Conservation (phyloP, 768 basidiomycete species). For the Rhizopogon vulgaris region DNA sequence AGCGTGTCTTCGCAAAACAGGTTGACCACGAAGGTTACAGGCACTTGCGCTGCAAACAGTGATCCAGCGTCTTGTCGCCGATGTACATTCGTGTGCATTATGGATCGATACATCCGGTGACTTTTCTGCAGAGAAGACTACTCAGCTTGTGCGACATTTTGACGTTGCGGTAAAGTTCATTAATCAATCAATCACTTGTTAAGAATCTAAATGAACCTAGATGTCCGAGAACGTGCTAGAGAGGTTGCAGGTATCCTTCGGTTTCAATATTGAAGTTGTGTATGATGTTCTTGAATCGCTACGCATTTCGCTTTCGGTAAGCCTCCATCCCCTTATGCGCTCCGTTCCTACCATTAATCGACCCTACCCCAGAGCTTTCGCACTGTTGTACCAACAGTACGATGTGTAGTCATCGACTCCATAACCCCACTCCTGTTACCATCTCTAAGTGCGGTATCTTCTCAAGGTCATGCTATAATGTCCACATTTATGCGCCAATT, state of each 20-base stretch:
- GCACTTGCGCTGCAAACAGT: constrained; percentile 54
- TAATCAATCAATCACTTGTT: background rate
- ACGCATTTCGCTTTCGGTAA: constrained; percentile 23
- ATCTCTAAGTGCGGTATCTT: constrained; percentile 55
- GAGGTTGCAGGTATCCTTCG: constrained; percentile 51
- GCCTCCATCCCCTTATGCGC: constrained; percentile 9
- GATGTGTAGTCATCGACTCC: constrained; percentile 57
- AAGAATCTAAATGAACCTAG: constrained; percentile 13
- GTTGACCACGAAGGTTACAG: constrained; percentile 30
- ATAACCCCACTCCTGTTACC: constrained; percentile 62
- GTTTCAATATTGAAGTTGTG: constrained; percentile 52
- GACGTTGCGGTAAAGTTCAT: constrained; percentile 19
- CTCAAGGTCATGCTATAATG: constrained; percentile 76
- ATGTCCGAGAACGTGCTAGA: constrained; percentile 35
- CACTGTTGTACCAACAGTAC: constrained; percentile 17
- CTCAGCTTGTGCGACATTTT: constrained; percentile 28
- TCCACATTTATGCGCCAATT: constrained; percentile 63
- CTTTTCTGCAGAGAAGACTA: constrained; percentile 49
- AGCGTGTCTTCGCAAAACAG: background rate
- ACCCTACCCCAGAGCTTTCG: constrained; percentile 6
- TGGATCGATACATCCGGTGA: constrained; percentile 76
- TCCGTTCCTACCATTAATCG: background rate
- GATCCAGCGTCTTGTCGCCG: constrained; percentile 41
- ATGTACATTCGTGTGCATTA: constrained; percentile 34
- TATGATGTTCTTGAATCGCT: constrained; percentile 45